phyloP scores from a whole-genome alignment of 108 stramenopile species.

The Fistulifera pelliculosa region DNA sequence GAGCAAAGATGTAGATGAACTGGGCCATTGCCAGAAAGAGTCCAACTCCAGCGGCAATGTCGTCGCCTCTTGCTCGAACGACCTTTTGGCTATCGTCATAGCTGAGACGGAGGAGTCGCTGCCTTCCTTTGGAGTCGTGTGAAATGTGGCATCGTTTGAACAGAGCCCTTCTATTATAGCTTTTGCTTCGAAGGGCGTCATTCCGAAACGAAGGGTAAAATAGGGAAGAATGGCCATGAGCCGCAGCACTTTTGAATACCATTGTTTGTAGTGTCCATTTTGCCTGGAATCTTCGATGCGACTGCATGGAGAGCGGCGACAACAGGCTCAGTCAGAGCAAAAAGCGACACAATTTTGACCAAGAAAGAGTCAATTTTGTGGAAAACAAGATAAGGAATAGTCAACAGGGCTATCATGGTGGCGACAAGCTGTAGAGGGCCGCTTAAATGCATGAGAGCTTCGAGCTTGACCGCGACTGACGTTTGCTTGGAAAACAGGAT shows the following conservation, averaged over 20 bases:
- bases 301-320: too few species aligned
- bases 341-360: too few species aligned
- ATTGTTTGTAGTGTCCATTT: constrained; percentile 15
- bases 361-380: not conserved
- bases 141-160: constrained; percentile 23
- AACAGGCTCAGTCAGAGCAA: too few species aligned
- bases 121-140: constrained; percentile 14
- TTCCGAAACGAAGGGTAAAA: constrained; percentile 4
- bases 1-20: too few species aligned
- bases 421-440: not conserved
- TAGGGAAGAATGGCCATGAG: not conserved
- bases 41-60: too few species aligned
- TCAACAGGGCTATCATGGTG: not conserved
- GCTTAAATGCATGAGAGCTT: constrained; percentile 11
- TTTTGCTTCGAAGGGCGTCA: constrained; percentile 9
- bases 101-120: not conserved
- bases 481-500: constrained; percentile 4
- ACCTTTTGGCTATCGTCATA: too few species aligned
- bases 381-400: constrained; percentile 2
- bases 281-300: constrained; percentile 10
- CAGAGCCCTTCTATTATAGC: constrained; percentile 12
- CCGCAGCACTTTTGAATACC: not conserved
- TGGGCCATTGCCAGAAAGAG: too few species aligned
- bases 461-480: constrained; percentile 11
- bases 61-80: too few species aligned